phyloP scores from a whole-genome alignment of 495 filamentous ascomycete species.

The Letharia columbiana region DNA sequence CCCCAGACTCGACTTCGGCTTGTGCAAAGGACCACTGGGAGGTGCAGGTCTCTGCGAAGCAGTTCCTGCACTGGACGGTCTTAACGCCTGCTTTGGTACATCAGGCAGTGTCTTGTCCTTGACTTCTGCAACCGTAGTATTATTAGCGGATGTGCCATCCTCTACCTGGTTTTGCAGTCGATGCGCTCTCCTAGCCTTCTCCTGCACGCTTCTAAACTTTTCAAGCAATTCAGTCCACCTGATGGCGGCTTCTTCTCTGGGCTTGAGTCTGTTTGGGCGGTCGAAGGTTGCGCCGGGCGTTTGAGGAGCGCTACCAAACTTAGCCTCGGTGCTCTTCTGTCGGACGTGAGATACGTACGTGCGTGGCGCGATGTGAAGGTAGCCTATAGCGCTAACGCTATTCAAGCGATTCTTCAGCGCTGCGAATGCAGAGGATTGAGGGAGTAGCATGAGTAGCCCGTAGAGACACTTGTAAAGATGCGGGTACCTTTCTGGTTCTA shows the following conservation, averaged over 20 bases:
- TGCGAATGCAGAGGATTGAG: constrained; percentile 93
- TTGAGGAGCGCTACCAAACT: constrained; percentile 24
- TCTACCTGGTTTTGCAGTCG: constrained; percentile 27
- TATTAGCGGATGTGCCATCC: constrained; percentile 25
- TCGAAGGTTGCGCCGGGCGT: constrained; percentile 42
- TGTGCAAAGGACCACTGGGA: constrained; percentile 38
- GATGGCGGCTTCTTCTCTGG: constrained; percentile 73
- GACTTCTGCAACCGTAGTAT: constrained; percentile 29
- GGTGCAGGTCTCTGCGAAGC: constrained; percentile 38
- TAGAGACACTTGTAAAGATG: constrained; percentile 98
- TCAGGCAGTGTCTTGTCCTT: constrained; percentile 40
- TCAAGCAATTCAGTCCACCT: constrained; percentile 93
- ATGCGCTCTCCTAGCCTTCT: constrained; percentile 55
- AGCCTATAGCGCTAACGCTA: constrained; percentile 92
- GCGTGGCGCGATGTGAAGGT: constrained; percentile 76
- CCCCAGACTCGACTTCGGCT: constrained; percentile 55
- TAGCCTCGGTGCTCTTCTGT: constrained; percentile 30
- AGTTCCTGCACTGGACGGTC: constrained; percentile 31
- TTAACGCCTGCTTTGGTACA: constrained; percentile 29
- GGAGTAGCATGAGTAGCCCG: constrained; percentile 93
- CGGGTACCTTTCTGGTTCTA: constrained; percentile 95
- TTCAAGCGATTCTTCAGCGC: constrained; percentile 95
- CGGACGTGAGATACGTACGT: constrained; percentile 52
- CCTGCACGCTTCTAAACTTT: constrained; percentile 86
- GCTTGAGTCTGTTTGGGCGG: constrained; percentile 72